Conservation (phyloP, 1,139 yeast genomes). For the Protomyces inundatus region DNA sequence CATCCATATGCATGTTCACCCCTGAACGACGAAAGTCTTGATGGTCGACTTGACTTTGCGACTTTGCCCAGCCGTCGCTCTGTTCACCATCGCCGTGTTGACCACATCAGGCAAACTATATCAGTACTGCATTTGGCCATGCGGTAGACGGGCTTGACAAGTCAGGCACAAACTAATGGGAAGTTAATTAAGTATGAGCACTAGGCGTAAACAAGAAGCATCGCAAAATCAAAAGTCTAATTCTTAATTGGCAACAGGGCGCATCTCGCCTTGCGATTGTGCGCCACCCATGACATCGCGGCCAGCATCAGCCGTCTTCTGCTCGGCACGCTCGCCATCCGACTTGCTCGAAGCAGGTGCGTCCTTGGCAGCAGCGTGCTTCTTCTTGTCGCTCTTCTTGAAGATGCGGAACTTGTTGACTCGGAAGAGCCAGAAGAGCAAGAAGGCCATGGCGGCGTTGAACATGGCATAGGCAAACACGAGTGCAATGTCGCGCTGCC, state of each 20-base stretch:
- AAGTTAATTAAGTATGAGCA: no score
- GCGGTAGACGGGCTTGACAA: no score
- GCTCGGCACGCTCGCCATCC: not conserved
- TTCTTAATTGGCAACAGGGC: not conserved
- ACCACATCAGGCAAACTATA: no score
- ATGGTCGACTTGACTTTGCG: no score
- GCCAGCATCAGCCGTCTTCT: not conserved
- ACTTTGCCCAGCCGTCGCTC: no score
- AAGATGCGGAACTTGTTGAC: slow-evolving; percentile 19
- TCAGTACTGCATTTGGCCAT: no score
- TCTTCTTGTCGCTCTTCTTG: not conserved
- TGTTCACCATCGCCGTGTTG: no score
- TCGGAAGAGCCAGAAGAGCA: slow-evolving; percentile 39
- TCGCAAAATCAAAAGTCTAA: not conserved
- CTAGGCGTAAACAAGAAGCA: no score
- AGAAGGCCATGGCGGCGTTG: slow-evolving; percentile 46
- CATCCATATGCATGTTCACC: no score
- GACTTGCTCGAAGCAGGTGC: not conserved
- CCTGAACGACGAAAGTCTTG: no score
- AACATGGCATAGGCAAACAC: slow-evolving; percentile 48
- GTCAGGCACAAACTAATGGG: no score
- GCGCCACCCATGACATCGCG: not conserved
- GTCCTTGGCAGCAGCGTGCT: not conserved
- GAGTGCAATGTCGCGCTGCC: slow-evolving; percentile 61
- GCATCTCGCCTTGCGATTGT: not conserved